A percentile compares a stretch with the other conserved stretches of the same genome.
phyloP scores from a whole-genome alignment of 1,139 yeast genomes.

The Hansenula anomala region DNA sequence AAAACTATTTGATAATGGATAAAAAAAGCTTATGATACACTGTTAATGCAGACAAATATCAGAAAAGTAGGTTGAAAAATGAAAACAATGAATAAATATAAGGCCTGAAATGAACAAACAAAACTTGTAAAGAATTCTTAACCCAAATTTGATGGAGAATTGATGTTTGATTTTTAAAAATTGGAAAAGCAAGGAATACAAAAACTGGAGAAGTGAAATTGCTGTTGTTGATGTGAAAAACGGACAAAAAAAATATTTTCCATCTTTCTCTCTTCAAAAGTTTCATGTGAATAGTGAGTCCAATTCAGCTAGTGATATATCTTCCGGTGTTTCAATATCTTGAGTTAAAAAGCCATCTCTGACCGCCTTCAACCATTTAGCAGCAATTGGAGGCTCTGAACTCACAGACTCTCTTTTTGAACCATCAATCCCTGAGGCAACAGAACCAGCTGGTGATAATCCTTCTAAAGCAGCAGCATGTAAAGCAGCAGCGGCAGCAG shows the following conservation, averaged over 20 bases:
- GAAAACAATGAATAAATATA: too few species aligned
- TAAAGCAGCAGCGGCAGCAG: constrained; percentile 70
- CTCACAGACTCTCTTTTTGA: constrained; percentile 10
- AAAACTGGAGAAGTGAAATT: neutral
- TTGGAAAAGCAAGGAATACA: too few species aligned
- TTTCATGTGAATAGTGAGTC: constrained; percentile 54
- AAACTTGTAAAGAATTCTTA: too few species aligned
- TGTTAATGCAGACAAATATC: too few species aligned
- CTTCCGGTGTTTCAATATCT: constrained; percentile 76
- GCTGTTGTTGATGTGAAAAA: neutral
- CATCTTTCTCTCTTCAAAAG: neutral
- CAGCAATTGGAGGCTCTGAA: constrained; percentile 33
- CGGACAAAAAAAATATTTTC: neutral
- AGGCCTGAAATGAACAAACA: too few species aligned
- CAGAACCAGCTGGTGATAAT: constrained; percentile 21
- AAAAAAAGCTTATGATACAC: neutral
- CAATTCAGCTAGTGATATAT: constrained; percentile 64
- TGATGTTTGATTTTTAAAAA: too few species aligned
- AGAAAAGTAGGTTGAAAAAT: too few species aligned
- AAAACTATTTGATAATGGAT: neutral
- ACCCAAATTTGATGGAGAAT: too few species aligned
- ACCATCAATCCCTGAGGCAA: constrained; percentile 12
- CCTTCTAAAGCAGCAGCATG: constrained; percentile 59
- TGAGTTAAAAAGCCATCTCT: constrained; percentile 70
- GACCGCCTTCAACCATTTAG: constrained; percentile 66